These are phyloP conservation scores for Alternaria sp. DNA, from an alignment of 2,329 filamentous ascomycete genomes.

Conservation along the genomic window DNA sequence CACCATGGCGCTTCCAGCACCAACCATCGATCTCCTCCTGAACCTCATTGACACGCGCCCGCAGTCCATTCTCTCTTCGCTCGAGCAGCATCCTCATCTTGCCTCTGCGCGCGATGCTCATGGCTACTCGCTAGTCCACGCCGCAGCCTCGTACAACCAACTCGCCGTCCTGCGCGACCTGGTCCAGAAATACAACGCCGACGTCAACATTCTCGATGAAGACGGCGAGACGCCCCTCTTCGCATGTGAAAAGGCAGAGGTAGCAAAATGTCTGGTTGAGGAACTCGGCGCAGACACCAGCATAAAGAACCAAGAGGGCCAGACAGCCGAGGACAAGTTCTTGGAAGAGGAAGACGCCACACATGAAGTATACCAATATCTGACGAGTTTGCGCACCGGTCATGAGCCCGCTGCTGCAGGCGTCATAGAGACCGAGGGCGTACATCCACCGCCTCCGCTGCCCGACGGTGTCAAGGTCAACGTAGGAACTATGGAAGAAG, in stretches of 20 bases:
- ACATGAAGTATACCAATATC: constrained; percentile 77
- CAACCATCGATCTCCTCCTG: constrained; percentile 58
- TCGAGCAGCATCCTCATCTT: constrained; percentile 77
- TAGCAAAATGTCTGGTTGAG: constrained; percentile 81
- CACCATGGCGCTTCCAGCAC: constrained; percentile 44
- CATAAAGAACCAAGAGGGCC: constrained; percentile 75
- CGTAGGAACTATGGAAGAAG: constrained; percentile 74
- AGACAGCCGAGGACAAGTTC: constrained; percentile 84
- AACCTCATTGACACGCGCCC: constrained; percentile 81
- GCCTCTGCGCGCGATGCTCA: constrained; percentile 86
- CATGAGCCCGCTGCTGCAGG: constrained; percentile 37
- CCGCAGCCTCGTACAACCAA: constrained; percentile 92
- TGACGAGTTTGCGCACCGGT: constrained; percentile 54
- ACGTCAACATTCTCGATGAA: constrained; percentile 85
- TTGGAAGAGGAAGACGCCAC: constrained; percentile 78
- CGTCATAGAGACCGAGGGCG: constrained; percentile 29
- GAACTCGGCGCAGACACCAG: constrained; percentile 77
- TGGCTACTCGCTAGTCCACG: constrained; percentile 94
- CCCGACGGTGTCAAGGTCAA: constrained; percentile 82
- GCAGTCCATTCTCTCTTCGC: constrained; percentile 74
- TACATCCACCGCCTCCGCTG: constrained; percentile 65
- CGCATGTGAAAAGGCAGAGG: constrained; percentile 82
- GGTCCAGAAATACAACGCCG: constrained; percentile 77
- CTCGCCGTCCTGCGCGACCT: constrained; percentile 79
- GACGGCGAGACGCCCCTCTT: constrained; percentile 96